Percentiles rank a stretch among this genome's conserved stretches.
Evolutionary conservation across 2,329 filamentous ascomycete genomes (phyloP).

Genomic region (Penicillium concentricum): DNA sequence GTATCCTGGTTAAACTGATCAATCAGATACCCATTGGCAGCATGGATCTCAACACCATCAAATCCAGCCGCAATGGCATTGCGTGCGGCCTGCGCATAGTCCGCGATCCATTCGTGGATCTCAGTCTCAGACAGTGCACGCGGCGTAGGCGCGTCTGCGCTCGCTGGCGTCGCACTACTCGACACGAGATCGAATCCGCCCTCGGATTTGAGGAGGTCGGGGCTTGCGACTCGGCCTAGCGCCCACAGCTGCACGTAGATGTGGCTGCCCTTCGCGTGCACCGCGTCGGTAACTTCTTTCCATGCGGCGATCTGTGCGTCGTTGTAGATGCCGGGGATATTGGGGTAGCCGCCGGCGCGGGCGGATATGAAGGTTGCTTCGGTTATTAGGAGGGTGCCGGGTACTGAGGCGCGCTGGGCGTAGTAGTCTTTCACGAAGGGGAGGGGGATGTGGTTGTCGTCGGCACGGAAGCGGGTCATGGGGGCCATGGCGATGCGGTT

Average conservation of each 20-base stretch:
- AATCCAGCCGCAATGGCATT: constrained; percentile 58
- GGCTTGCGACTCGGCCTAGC: constrained; percentile 55
- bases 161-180: constrained; percentile 19
- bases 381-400: constrained; percentile 58
- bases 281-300: constrained; percentile 60
- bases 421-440: constrained; percentile 53
- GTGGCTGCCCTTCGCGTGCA: constrained; percentile 61
- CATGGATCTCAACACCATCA: constrained; percentile 53
- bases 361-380: constrained; percentile 56
- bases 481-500: constrained; percentile 57
- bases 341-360: constrained; percentile 49
- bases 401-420: constrained; percentile 51
- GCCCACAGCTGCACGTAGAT: constrained; percentile 65
- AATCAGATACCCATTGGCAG: constrained; percentile 51
- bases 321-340: constrained; percentile 59
- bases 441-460: constrained; percentile 50
- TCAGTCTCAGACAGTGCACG: constrained; percentile 39
- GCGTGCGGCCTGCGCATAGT: constrained; percentile 47
- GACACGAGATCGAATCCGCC: constrained; percentile 20
- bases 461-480: constrained; percentile 55
- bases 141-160: constrained; percentile 30
- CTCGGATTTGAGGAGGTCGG: constrained; percentile 25
- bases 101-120: constrained; percentile 43
- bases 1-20: constrained; percentile 53
- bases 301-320: constrained; percentile 59